Evolutionary conservation across 192 early-diverging fungal genomes (phyloP).

Genomic region (Helicostylum pulchrum): DNA sequence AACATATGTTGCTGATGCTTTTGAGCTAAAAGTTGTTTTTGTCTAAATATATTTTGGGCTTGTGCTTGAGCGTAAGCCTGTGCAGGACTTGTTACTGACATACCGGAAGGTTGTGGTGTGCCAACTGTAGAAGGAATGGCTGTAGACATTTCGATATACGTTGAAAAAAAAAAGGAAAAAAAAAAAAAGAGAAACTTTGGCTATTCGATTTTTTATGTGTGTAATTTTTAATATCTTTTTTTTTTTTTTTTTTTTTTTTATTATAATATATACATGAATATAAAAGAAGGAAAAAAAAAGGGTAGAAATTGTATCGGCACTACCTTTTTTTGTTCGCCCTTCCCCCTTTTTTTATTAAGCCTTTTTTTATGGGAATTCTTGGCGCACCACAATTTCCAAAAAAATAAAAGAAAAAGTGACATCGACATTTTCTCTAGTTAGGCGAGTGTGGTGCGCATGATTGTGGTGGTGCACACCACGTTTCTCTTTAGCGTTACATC

Average conservation of each 20-base stretch:
- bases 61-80: constrained; percentile 9
- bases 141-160: constrained; percentile 5
- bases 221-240: no score
- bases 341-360: background rate
- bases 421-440: no score
- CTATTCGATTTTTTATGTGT: no score
- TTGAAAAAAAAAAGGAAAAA: no score
- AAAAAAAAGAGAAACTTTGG: no score
- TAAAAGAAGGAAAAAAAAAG: constrained; percentile 5
- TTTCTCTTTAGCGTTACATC: no score
- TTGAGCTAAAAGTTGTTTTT: constrained; percentile 2
- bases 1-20: constrained; percentile 3
- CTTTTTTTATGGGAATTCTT: no score
- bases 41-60: constrained; percentile 9
- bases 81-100: background rate
- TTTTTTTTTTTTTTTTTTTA: constrained; percentile 9
- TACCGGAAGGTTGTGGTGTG: constrained; percentile 12
- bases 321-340: background rate
- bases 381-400: no score
- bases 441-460: no score
- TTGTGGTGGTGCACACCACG: no score
- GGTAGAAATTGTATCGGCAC: background rate
- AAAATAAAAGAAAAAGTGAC: no score
- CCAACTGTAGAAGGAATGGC: constrained; percentile 11
- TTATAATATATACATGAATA: background rate